Evolutionary conservation across 2,329 filamentous ascomycete genomes (phyloP).

Genomic region (Sporothrix luriei): DNA sequence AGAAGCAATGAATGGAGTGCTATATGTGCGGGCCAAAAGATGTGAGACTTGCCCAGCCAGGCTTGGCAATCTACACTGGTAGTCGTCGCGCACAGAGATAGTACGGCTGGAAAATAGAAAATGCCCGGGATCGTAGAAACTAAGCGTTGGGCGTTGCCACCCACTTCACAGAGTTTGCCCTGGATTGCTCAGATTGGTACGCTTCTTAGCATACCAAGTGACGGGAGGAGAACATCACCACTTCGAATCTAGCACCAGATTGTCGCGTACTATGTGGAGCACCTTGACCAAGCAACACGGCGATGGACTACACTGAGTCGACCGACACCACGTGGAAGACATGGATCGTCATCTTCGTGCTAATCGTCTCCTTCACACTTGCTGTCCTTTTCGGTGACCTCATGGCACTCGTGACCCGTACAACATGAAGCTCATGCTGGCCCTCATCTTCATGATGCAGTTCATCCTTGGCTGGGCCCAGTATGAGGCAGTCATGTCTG

Average conservation of each 20-base stretch:
- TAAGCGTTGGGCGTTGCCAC: too few species aligned
- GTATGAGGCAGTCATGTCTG: constrained; percentile 52
- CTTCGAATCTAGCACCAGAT: neutral
- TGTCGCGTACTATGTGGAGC: constrained; percentile 4
- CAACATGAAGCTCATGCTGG: constrained; percentile 51
- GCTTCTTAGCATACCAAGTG: neutral
- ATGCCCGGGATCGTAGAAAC: too few species aligned
- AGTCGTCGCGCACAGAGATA: too few species aligned
- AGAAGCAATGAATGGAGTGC: too few species aligned
- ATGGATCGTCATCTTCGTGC: constrained; percentile 14
- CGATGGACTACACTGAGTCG: constrained; percentile 10
- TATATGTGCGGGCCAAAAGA: too few species aligned
- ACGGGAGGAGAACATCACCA: neutral
- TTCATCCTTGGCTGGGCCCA: constrained; percentile 52
- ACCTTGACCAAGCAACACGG: neutral
- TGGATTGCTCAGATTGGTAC: too few species aligned
- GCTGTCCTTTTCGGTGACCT: constrained; percentile 54
- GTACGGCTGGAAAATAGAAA: too few species aligned
- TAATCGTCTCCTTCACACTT: constrained; percentile 46
- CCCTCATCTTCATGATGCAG: constrained; percentile 51
- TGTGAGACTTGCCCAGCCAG: too few species aligned
- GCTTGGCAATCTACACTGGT: too few species aligned
- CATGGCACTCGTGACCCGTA: constrained; percentile 49
- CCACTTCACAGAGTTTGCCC: too few species aligned
- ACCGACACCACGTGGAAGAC: constrained; percentile 17